Evolutionary conservation across 2,329 filamentous ascomycete genomes (phyloP), one percentile per base, ranked within the genome.

Genomic region (Penicillium hesseltinei): DNA sequence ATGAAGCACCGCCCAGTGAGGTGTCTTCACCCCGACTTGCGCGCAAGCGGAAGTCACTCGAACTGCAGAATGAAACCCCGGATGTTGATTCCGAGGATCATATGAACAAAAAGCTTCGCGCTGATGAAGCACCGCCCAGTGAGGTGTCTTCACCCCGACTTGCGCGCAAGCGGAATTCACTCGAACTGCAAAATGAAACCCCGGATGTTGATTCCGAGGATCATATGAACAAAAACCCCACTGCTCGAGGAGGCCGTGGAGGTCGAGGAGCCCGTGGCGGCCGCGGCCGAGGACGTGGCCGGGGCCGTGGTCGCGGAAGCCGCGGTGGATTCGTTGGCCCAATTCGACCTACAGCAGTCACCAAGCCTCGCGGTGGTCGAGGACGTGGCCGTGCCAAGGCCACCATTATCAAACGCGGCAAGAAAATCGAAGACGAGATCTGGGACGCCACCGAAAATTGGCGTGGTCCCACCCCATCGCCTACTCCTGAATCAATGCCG

Each of bases 401-500:
- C 11, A 27, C 56, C 19, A 29, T 50, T n/a, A 50, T 58, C 19
- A 57, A 62, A n/a, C 57, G 63, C 11, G 64, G 65, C 25, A 66
- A 65, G 47, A 60, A 59, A 31, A 63, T 67, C 19, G 65, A 66
- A 53, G 65, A 67, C 33, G 65, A 67, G 43, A 66, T 67, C 38
- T 67, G 65, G 65, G 65, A 67, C 27, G 17, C 33, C 11, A 68
- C 67, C 38, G 73, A 75, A 38, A 63, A 65, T 23, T 69, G 71
- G 35, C 65, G 68, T 51, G 63, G 65, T 44, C 68, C 67, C 21
- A 73, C 74, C 17, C 72, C 73, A 17, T 74, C 73, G 2, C 72
- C 73, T 6, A 71, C 66, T 60, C 69, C 70, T 54, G 64, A 70
- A 39, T 71, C 75, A 39, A 68, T 75, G 61, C 69, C 72, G 36